Evolutionary conservation across 2,329 filamentous ascomycete species (phyloP), one percentile per base, ranked within the genome.

Genomic region (Coleophoma cylindrospora): DNA sequence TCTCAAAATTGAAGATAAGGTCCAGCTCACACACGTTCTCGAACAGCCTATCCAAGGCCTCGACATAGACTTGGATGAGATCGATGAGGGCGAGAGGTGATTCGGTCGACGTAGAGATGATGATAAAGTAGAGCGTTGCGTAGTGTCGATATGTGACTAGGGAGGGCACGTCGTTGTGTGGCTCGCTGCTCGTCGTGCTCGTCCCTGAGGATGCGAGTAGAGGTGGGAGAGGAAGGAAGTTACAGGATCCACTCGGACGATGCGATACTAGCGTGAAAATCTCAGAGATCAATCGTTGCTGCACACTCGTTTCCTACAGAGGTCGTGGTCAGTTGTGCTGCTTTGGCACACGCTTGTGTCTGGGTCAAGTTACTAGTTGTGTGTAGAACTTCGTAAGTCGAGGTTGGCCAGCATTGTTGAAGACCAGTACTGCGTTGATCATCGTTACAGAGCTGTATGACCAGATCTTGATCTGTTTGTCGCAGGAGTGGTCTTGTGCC

Each of bases 1-100:
- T 95, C 77, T 99, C 94, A 62, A 96, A 99, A 67, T 97, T 97
- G 75, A 99, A 99, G 68, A 99, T 99, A 60, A 99, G 79, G 69
- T 99, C 75, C 50, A 99, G 76, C 74, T 99, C 94, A 77, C 94
- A 99, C 10, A 99, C 94, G 67, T 99, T 96, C 72, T 97, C 94
- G 66, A 99, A 99, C 38, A 99, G 77, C 57, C 90, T 84, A 68
- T 99, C 94, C 34, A 99, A 80, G 1, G 92, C 86, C 70, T 99
- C 94, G 56, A 99, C 94, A 63, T 96, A 99, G 53, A 99, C 94
- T 70, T 99, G 94, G 57, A 99, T 97, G 49, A 99, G 75, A 69
- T 99, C 94, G 54, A 99, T 91, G 21, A 99, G 79, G 1, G 94
- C 94, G 3, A 99, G 85, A 1, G 94, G 94, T 1, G 90, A 96